Percentiles rank a stretch among this genome's conserved stretches.
These are phyloP conservation scores for Fusarium sp. DNA, from an alignment of 2,329 filamentous ascomycete genomes.

Conservation along the genomic window DNA sequence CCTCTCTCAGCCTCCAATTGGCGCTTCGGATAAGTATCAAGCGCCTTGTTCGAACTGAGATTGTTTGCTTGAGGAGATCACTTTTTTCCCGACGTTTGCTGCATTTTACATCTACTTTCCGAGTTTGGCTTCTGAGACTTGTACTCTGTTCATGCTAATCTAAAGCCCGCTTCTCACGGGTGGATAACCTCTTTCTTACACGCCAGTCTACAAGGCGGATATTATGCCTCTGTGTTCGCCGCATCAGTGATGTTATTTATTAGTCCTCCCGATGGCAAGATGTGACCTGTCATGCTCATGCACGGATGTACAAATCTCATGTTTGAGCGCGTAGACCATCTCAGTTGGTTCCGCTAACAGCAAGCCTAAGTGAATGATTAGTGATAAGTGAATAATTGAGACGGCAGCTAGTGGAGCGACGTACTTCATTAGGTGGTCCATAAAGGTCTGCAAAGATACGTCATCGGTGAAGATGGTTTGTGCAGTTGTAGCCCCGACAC, in stretches of 20 bases:
- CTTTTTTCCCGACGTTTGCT: neutral
- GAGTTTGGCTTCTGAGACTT: neutral
- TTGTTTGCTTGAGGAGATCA: neutral
- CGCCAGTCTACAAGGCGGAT: neutral
- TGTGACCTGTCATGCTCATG: neutral
- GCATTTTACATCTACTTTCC: neutral
- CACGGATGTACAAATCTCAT: neutral
- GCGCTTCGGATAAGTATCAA: neutral
- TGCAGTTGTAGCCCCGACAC: conserved; percentile 83
- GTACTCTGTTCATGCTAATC: neutral
- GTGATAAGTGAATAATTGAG: neutral
- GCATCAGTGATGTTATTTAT: neutral
- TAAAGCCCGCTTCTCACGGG: neutral
- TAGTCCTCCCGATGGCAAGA: neutral
- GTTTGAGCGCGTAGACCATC: neutral
- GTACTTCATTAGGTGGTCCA: conserved; percentile 99
- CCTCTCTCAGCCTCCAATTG: neutral
- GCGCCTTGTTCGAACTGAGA: neutral
- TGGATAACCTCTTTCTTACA: neutral
- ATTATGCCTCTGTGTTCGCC: neutral
- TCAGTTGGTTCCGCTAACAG: conserved; percentile 72
- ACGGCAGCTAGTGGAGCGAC: conserved; percentile 41
- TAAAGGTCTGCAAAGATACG: conserved; percentile 97
- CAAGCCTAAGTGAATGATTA: conserved; percentile 55
- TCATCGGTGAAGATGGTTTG: conserved; percentile 99